phyloP scores from a whole-genome alignment of 2,329 filamentous ascomycete genomes.

The Thielaviopsis punctulata region DNA sequence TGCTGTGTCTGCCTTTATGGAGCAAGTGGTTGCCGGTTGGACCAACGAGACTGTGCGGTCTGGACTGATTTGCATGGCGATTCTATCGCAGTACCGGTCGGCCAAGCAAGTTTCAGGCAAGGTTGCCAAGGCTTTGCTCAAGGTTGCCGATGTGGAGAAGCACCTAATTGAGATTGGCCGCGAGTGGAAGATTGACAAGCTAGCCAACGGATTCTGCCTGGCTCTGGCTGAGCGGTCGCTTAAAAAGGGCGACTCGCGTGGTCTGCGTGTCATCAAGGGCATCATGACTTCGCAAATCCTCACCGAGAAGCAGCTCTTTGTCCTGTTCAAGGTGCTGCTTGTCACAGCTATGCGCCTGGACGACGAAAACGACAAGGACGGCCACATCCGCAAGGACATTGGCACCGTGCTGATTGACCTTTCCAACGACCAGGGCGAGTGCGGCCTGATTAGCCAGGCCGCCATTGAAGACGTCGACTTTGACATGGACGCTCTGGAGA shows the following conservation, averaged over 20 bases:
- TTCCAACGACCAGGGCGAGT: slow-evolving; percentile 38
- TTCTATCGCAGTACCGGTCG: slow-evolving; percentile 65
- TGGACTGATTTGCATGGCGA: slow-evolving; percentile 62
- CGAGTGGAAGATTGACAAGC: slow-evolving; percentile 50
- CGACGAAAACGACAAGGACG: slow-evolving; percentile 34
- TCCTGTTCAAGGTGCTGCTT: slow-evolving; percentile 49
- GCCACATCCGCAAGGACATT: slow-evolving; percentile 42
- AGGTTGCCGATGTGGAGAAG: slow-evolving; percentile 40
- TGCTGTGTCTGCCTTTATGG: slow-evolving; percentile 75
- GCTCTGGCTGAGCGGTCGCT: slow-evolving; percentile 44
- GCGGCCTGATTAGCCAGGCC: slow-evolving; percentile 47
- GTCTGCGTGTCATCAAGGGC: slow-evolving; percentile 41
- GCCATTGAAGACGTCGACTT: slow-evolving; percentile 50
- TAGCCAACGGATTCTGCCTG: slow-evolving; percentile 55
- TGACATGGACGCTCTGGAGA: slow-evolving; percentile 58
- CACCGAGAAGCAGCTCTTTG: slow-evolving; percentile 43
- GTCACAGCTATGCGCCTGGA: slow-evolving; percentile 40
- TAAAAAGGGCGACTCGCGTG: slow-evolving; percentile 40
- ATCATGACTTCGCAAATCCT: slow-evolving; percentile 44
- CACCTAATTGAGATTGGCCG: slow-evolving; percentile 44
- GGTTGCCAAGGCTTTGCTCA: slow-evolving; percentile 52
- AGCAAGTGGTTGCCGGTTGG: slow-evolving; percentile 67
- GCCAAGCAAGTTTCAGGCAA: slow-evolving; percentile 50
- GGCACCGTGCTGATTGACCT: slow-evolving; percentile 50
- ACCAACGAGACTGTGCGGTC: slow-evolving; percentile 53